Evolutionary conservation across 2,329 filamentous ascomycete genomes (phyloP), one percentile per base, ranked within the genome.

Genomic region (Ophiocordyceps unilateralis): DNA sequence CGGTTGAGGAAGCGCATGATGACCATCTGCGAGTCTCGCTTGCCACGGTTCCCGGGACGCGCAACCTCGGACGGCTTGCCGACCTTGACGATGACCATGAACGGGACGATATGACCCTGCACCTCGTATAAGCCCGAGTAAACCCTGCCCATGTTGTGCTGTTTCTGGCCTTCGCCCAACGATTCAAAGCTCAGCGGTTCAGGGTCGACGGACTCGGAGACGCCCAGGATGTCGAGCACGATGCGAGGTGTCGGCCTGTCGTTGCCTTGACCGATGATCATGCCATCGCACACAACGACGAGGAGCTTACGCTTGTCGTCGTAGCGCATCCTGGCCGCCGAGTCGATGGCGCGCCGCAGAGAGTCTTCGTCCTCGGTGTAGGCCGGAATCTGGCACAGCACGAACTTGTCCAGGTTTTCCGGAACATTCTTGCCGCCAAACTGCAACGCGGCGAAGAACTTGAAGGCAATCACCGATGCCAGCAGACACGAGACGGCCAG

Each of bases 351-450:
- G 69, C 89, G 88, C 44, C 91, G 86, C 22, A 98, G 72, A 30
- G 89, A 96, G 1, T 98, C 93, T 60, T 98, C 93, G 57, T 96
- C 91, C 67, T 98, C 91, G 1, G 91, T 98, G 56, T 98, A 98
- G 1, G 87, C 91, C 0, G 91, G 91, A 46, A 98, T 89, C 61
- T 95, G 93, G 57, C 86, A 93, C 63, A 98, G 95, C 59, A 98
- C 72, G 59, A 98, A 98, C 60, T 98, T 98, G 64, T 98, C 91
- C 24, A 98, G 75, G 57, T 95, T 91, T 63, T 98, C 91, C 0
- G 91, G 93, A 32, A 89, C 67, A 49, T 84, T 95, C 67, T 93
- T 94, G 52, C 73, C 78, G 39, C 85, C 81, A 54, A 98, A 98
- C 56, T 98, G 91, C 45, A 98, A 71, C 8, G 91, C 91, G 26